Base-by-base conservation (phyloP, 768 basidiomycete species). In the Agrocybe chaxingu region DNA sequence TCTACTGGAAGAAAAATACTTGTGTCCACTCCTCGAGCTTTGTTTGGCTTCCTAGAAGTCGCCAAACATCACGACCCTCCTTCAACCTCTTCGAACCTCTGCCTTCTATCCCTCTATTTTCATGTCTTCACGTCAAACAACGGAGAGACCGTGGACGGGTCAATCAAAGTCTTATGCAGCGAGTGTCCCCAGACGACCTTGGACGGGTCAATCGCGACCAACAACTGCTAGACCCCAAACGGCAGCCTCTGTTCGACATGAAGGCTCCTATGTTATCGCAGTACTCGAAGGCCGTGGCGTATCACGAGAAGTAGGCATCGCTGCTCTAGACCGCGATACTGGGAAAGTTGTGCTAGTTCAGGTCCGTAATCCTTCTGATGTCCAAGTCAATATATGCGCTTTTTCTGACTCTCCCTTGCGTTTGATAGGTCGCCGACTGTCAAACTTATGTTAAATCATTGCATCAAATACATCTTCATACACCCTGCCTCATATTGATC, bases 371-470 rank as follows among this genome's bases (percentile, higher is more conserved):
- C 7, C 35, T 34, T n/a, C 35, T 39, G 32, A 42, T 50, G 7
- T 37, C 12, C 33, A n/a, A 45, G 34, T 16, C 13, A 18, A 35
- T 34, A 30, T 41, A 50, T 48, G 35, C 16, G 41, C 46, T 31
- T 51, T 53, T 45, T 12, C 45, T 51, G 43, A 38, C 43, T 8
- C 29, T 36, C 8, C 29, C n/a, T 42, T 42, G 16, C 8, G 18
- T 36, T 24, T 24, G 24, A 24, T 50, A 95, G 90, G 75, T 92
- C 30, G 82, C 86, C 33, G 94, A 97, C 62, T 87, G 87, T 51
- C 84, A 89, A 49, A 93, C 92, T 10, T 95, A 92, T 55, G 85
- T 92, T 52, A 93, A 93, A 66, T 89, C 90, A 0, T 66, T 93
- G 13, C 89, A 92, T 60, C 90, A 92, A 54, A 83, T 92, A 81